Evolutionary conservation across 306 rosid genomes (phyloP).

Genomic region (Vigna angularis): DNA sequence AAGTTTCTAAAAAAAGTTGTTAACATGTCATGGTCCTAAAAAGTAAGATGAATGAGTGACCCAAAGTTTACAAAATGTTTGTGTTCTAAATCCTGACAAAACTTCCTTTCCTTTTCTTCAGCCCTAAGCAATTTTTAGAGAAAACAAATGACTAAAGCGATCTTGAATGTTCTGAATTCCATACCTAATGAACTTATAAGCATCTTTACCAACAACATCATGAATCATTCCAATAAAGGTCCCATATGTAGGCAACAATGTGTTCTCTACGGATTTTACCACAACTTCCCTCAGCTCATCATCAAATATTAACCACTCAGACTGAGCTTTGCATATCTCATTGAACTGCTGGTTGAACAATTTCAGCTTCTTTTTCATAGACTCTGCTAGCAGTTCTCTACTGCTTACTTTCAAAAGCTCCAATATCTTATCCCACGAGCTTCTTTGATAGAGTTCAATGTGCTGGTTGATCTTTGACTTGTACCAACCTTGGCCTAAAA

Average conservation of each 20-base stretch:
- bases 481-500: background rate
- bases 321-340: conserved; percentile 24
- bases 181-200: conserved; percentile 15
- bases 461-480: conserved; percentile 43
- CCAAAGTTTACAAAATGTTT: too few relatives aligned
- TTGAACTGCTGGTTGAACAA: conserved; percentile 10
- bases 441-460: conserved; percentile 15
- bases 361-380: conserved; percentile 14
- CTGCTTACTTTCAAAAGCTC: conserved; percentile 61
- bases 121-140: too few relatives aligned
- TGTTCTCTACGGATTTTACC: background rate
- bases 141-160: background rate
- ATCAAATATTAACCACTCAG: background rate
- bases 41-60: too few relatives aligned
- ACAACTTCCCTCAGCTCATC: background rate
- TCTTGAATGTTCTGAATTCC: conserved; percentile 5
- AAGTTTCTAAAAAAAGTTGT: too few relatives aligned
- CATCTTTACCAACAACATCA: conserved; percentile 4
- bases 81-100: too few relatives aligned
- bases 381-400: background rate
- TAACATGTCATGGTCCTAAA: too few relatives aligned
- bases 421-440: conserved; percentile 68
- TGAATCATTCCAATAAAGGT: background rate
- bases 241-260: conserved; percentile 13
- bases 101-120: too few relatives aligned